Evolutionary conservation across 2,329 filamentous ascomycete species (phyloP), one percentile per base, ranked within the genome.

Genomic region (Clarireedia hainanense): DNA sequence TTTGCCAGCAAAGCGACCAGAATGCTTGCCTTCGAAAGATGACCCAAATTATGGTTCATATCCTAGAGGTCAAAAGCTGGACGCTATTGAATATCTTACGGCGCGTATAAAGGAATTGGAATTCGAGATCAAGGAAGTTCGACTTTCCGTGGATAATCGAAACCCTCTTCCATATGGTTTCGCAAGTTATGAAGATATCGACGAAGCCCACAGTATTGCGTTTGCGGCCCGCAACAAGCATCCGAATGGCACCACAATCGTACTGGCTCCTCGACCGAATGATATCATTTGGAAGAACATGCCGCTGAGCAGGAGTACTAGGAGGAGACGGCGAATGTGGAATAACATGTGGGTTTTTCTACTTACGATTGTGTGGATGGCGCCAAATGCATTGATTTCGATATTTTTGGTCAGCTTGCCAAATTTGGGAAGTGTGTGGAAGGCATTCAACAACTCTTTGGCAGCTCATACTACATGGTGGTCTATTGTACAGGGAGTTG

Each of bases 231-330:
- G 88, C 57, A 88, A 84, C 49, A 94, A 94, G 74, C 87, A 86
- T 63, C 89, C 89, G 0, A 79, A 88, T 42, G 89, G 89, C 5
- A 84, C 90, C 0, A 88, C 81, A 0, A 82, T 99, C 55, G 78
- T 75, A 5, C 78, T 97, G 14, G 91, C 94, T 1, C 91, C 94
- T 2, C 83, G 84, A 57, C 92, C 94, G 3, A 90, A 88, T 68
- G 92, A 97, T 69, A 81, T 99, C 52, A 95, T 99, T 61, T 99
- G 94, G 94, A 86, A 90, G 69, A 99, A 99, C 66, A 80, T 99
- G 74, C 80, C 83, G 5, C 74, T 97, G 56, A 81, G 78, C 15
- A 84, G 84, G 40, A 75, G 80, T 27, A 80, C 84, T 1, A 82
- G 91, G 52, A 80, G 80, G 59, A 88, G 86, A 74, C 86, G 86